Base-by-base conservation (phyloP, 345 rosid genomes). In the Iberis pinnata region DNA sequence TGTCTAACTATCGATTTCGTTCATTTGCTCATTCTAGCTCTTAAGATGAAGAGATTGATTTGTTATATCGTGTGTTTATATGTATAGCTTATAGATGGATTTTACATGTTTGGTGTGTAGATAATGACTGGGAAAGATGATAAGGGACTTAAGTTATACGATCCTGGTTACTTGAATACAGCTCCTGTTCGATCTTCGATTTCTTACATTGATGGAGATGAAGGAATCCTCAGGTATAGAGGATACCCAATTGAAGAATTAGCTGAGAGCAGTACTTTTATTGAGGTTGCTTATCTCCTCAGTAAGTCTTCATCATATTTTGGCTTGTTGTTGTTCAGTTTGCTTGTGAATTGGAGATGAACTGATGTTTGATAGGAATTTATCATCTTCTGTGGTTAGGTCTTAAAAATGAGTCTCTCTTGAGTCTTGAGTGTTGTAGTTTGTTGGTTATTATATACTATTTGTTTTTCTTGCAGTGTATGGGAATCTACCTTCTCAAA, bases 181-280 rank as follows among this genome's bases (percentile, higher is more conserved):
- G 97, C 98, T 46, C 98, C 97, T 2, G 97, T 88, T 18, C 75
- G 76, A 13, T 92, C 95, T 0, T 71, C 90, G 9, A 83, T 92
- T 55, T 85, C 88, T 47, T 92, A 88, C 53, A 88, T 92, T 10
- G 97, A 92, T 64, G 98, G 95, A 5, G 98, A 92, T 67, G 95
- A 83, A 70, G 97, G 97, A 48, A 55, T 63, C 25, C 49, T 63
- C 0, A 61, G 68, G 29, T 63, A 63, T 16, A 61, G 68, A 27
- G 61, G 68, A 0, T 63, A 55, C 18, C 68, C 68, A 3, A 55
- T 63, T 3, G 68, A 63, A 43, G 60, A 78, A 81, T 17, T 63
- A 61, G 68, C 68, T 49, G 69, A 55, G 51, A 49, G 29, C 3
- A 56, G 57, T 2, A 56, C 63, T 48, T 64, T 64, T 17, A 49